Percentiles rank a stretch among this genome's conserved stretches.
phyloP scores from a whole-genome alignment of 2,329 filamentous ascomycete genomes.

The Sclerotinia trifoliorum region DNA sequence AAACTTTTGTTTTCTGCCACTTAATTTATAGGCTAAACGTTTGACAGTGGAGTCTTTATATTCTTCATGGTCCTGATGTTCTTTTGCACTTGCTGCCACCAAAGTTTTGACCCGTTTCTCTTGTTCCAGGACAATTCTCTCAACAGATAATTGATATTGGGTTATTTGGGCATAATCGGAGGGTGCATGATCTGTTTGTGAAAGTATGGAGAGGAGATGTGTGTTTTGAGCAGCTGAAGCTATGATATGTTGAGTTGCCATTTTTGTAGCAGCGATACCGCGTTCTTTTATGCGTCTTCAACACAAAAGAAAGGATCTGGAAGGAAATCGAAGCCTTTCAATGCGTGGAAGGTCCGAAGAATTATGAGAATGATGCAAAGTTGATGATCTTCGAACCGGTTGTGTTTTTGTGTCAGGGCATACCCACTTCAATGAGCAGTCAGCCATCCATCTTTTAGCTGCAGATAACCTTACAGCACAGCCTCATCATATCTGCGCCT shows the following conservation, averaged over 20 bases:
- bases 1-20: constrained; percentile 49
- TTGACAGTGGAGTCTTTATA: constrained; percentile 53
- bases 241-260: constrained; percentile 20
- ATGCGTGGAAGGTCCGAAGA: neutral
- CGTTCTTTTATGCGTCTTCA: neutral
- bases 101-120: constrained; percentile 43
- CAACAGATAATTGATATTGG: constrained; percentile 48
- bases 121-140: constrained; percentile 41
- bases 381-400: neutral
- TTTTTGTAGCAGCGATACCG: neutral
- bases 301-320: neutral
- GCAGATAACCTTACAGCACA: constrained; percentile 8
- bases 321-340: neutral
- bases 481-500: constrained; percentile 13
- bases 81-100: constrained; percentile 35
- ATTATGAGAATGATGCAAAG: neutral
- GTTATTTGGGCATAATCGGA: constrained; percentile 48
- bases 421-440: neutral
- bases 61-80: constrained; percentile 51
- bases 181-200: constrained; percentile 49
- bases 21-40: constrained; percentile 51
- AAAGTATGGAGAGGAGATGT: constrained; percentile 46
- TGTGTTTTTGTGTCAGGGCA: neutral
- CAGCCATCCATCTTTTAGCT: neutral
- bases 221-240: constrained; percentile 14